phyloP scores from a whole-genome alignment of 2,329 filamentous ascomycete species.

The Fusarium burgessii region DNA sequence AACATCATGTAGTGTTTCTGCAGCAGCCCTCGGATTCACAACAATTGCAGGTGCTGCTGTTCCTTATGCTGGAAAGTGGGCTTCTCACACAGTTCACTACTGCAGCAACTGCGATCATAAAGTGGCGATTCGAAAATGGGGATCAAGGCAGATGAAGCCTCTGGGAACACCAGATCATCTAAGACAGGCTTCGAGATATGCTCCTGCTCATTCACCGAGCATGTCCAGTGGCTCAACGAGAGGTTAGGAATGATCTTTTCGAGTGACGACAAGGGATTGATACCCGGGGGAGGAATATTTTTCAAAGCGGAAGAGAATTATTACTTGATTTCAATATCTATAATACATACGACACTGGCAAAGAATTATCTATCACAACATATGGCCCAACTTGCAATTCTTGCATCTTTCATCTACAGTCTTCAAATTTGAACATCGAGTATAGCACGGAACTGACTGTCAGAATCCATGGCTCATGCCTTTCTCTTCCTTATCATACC shows the following conservation, averaged over 20 bases:
- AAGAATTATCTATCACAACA: not conserved
- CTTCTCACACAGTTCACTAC: slow-evolving; percentile 35
- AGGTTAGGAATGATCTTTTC: not conserved
- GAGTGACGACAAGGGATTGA: not conserved
- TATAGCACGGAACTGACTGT: no score
- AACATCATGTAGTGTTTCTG: slow-evolving; percentile 21
- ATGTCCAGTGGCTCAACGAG: not conserved
- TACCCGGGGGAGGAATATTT: not conserved
- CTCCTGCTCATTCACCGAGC: not conserved
- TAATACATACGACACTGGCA: not conserved
- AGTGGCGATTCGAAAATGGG: slow-evolving; percentile 32
- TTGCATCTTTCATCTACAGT: no score
- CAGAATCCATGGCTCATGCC: not conserved
- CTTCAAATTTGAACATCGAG: not conserved
- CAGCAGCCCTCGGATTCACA: slow-evolving; percentile 37
- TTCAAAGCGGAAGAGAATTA: not conserved
- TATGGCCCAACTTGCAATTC: not conserved
- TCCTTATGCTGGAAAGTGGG: slow-evolving; percentile 39
- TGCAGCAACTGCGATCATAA: slow-evolving; percentile 42
- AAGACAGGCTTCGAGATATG: slow-evolving; percentile 35
- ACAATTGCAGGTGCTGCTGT: slow-evolving; percentile 38
- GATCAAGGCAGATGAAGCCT: slow-evolving; percentile 22
- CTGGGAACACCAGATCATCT: slow-evolving; percentile 42
- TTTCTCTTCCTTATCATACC: not conserved
- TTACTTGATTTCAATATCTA: no score